These are phyloP conservation scores for Saccharomyces hybrid DNA, from an alignment of 1,139 yeast genomes.

Conservation along the genomic window DNA sequence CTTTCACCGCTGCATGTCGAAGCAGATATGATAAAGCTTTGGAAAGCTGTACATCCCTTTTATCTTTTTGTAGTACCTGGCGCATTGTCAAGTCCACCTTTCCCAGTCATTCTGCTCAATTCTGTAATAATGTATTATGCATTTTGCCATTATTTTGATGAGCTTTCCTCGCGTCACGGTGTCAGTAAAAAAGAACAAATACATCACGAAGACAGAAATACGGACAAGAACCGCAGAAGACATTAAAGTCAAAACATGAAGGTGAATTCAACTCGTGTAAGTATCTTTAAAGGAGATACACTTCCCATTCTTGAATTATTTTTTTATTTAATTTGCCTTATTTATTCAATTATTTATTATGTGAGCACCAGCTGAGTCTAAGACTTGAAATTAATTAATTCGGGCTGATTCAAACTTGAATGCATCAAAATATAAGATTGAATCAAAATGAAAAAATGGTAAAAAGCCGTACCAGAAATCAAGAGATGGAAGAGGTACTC, in stretches of 20 bases:
- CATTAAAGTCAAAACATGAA: background rate
- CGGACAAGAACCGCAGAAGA: background rate
- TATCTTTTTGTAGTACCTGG: conserved; percentile 9
- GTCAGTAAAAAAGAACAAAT: background rate
- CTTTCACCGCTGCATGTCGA: conserved; percentile 78
- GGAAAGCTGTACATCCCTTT: conserved; percentile 53
- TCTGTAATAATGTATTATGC: background rate
- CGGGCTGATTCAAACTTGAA: conserved; percentile 8
- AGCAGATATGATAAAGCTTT: conserved; percentile 68
- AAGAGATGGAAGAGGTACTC: conserved; percentile 51
- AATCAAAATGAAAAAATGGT: conserved; percentile 63
- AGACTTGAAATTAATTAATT: background rate
- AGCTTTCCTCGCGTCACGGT: background rate
- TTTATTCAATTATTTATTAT: background rate
- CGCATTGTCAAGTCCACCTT: background rate
- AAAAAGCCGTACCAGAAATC: conserved; percentile 73
- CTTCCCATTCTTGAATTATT: background rate
- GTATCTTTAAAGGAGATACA: background rate
- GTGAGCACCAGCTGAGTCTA: background rate
- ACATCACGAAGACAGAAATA: background rate
- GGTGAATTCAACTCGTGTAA: background rate
- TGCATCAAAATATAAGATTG: conserved; percentile 31
- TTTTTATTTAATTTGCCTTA: background rate
- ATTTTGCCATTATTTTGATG: background rate
- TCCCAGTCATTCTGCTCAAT: background rate